Percentiles rank a stretch among this genome's conserved stretches.
Conservation (phyloP, 495 filamentous ascomycete genomes). For the Thermothielavioides terrestris region DNA sequence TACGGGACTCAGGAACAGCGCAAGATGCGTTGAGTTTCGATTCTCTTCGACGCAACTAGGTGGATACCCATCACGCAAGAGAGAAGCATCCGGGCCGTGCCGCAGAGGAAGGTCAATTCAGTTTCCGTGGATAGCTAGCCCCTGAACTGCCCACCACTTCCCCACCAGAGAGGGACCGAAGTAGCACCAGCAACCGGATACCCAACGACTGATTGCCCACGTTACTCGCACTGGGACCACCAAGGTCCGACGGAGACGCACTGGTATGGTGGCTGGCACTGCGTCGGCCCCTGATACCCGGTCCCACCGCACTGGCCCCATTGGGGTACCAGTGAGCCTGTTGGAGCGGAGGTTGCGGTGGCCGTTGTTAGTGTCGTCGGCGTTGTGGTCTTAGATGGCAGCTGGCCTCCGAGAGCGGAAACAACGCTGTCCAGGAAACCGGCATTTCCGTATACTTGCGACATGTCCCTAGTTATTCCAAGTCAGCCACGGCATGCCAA, state of each 20-base stretch:
- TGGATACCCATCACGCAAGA: no score
- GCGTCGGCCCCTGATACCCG: conserved; percentile 30
- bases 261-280: conserved; percentile 29
- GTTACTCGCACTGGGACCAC: conserved; percentile 25
- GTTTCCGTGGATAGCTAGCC: no score
- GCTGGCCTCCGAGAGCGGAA: conserved; percentile 16
- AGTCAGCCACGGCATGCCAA: not conserved
- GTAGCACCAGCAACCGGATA: no score
- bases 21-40: no score
- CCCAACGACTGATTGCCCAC: not conserved
- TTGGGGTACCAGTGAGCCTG: conserved; percentile 21
- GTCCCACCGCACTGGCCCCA: conserved; percentile 37
- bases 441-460: conserved; percentile 49
- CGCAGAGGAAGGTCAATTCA: no score
- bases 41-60: no score
- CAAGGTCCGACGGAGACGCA: conserved; percentile 22
- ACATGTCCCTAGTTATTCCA: conserved; percentile 46
- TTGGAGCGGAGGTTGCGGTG: conserved; percentile 2
- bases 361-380: conserved; percentile 4
- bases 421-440: conserved; percentile 46
- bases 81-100: no score
- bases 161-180: no score
- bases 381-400: not conserved
- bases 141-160: no score
- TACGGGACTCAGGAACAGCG: no score